A percentile compares a stretch with the other conserved stretches of the same genome.
These are phyloP conservation scores for Penicillium rolfsii DNA, from an alignment of 2,329 filamentous ascomycete genomes.

Conservation along the genomic window DNA sequence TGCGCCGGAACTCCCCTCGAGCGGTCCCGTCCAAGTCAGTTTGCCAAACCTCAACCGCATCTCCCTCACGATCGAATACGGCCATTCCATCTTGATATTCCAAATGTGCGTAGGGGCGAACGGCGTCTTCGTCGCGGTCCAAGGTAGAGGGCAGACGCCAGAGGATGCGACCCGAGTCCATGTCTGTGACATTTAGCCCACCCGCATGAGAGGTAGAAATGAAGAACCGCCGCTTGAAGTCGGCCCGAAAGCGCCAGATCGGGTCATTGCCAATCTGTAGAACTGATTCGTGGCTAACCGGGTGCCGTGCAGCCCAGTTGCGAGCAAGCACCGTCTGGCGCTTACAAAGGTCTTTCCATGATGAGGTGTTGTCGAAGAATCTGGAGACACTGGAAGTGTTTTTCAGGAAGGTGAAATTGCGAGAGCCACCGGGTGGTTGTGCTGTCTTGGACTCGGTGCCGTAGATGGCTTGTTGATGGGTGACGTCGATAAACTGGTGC, in stretches of 20 bases:
- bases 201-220: slow-evolving; percentile 51
- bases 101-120: slow-evolving; percentile 51
- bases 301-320: slow-evolving; percentile 44
- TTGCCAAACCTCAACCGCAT: slow-evolving; percentile 53
- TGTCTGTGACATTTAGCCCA: slow-evolving; percentile 52
- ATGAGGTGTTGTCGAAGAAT: slow-evolving; percentile 38
- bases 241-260: slow-evolving; percentile 52
- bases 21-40: slow-evolving; percentile 38
- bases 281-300: slow-evolving; percentile 44
- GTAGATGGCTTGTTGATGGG: slow-evolving; percentile 50
- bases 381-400: slow-evolving; percentile 36
- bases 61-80: slow-evolving; percentile 51
- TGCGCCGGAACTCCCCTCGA: slow-evolving; percentile 46
- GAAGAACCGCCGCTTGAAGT: slow-evolving; percentile 52
- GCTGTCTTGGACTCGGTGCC: slow-evolving; percentile 36
- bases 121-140: slow-evolving; percentile 34
- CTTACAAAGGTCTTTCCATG: slow-evolving; percentile 53
- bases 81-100: slow-evolving; percentile 54
- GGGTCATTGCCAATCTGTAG: slow-evolving; percentile 47
- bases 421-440: slow-evolving; percentile 30
- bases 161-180: slow-evolving; percentile 48
- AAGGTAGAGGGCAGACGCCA: slow-evolving; percentile 42
- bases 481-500: slow-evolving; percentile 49
- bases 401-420: slow-evolving; percentile 38
- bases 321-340: slow-evolving; percentile 44